Base-by-base conservation (phyloP, 306 rosid genomes). In the Quillaja saponaria region DNA sequence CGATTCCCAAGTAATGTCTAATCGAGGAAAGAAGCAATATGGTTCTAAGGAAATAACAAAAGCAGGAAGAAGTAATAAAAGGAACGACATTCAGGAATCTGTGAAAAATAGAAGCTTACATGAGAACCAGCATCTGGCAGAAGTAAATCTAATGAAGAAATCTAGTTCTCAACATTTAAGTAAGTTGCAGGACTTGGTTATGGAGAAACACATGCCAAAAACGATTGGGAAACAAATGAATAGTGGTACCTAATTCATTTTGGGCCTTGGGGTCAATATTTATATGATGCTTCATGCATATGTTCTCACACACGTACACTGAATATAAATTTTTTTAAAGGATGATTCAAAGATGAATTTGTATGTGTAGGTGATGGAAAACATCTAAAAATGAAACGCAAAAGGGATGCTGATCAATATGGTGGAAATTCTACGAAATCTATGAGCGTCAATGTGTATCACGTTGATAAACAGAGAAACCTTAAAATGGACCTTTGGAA, bases 11-110 rank as follows among this genome's bases (percentile, higher is more conserved):
- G 49, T 68, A 28, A 37, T 71, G 58, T 48, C 65, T 58, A 74
- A 67, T 63, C 75, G 45, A 66, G 78, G 75, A 66, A 91, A 75
- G 82, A 83, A 72, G 80, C 76, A 75, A 68, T 61, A 34, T 46
- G 61, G 58, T 59, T 46, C 49, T 31, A 85, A 72, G 74, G 87
- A 74, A 63, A 71, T 41, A 70, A 53, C 55, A 17, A 68, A 74
- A 64, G 38, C 72, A 17, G 79, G 81, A 58, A 57, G 58, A 58
- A 48, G 73, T 19, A 46, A 13, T 76, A 79, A 69, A 58, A 49
- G 12, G 67, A 70, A 38, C 46, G 67, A 56, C 60, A 67, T 54
- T 59, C 82, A 63, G 55, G 82, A 74, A 53, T 73, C 78, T 19
- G 70, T 53, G 13, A 75, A 81, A 68, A 79, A 47, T n/a, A 66